These are phyloP conservation scores for Porphyrellus sp. DNA, from an alignment of 1,284 basidiomycete species.

Conservation along the genomic window DNA sequence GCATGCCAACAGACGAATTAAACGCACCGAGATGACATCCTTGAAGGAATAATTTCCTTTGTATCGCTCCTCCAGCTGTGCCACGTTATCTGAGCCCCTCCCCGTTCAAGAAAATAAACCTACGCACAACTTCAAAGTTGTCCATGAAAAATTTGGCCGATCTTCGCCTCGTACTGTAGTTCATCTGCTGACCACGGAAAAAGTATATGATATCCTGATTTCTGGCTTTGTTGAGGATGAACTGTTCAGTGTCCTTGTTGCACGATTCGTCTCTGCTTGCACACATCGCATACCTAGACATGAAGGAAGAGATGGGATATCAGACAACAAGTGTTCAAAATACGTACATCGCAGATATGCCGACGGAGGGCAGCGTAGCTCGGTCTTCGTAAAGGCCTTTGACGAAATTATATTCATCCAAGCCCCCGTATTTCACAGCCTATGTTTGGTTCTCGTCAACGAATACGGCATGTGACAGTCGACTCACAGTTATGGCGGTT, in stretches of 20 bases:
- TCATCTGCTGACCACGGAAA: constrained; percentile 36
- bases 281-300: constrained; percentile 33
- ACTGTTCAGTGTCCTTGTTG: constrained; percentile 47
- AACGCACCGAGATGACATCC: constrained; percentile 49
- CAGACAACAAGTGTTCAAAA: background rate
- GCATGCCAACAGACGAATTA: background rate
- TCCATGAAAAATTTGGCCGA: constrained; percentile 47
- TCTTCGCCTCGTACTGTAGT: constrained; percentile 36
- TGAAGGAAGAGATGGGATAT: constrained; percentile 4
- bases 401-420: constrained; percentile 74
- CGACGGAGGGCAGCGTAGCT: constrained; percentile 65
- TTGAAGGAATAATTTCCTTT: constrained; percentile 64
- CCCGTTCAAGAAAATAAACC: background rate
- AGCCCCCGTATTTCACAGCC: constrained; percentile 74
- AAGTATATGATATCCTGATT: constrained; percentile 54
- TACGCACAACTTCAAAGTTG: constrained; percentile 61
- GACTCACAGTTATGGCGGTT: constrained; percentile 49
- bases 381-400: constrained; percentile 71
- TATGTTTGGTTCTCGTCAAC: constrained; percentile 28
- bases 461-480: background rate
- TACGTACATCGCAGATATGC: constrained; percentile 66
- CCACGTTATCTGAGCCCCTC: constrained; percentile 20
- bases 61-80: constrained; percentile 68
- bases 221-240: constrained; percentile 47
- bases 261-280: constrained; percentile 38